Evolutionary conservation across 768 basidiomycete genomes (phyloP).

Genomic region (Fibroporia radiculosa): DNA sequence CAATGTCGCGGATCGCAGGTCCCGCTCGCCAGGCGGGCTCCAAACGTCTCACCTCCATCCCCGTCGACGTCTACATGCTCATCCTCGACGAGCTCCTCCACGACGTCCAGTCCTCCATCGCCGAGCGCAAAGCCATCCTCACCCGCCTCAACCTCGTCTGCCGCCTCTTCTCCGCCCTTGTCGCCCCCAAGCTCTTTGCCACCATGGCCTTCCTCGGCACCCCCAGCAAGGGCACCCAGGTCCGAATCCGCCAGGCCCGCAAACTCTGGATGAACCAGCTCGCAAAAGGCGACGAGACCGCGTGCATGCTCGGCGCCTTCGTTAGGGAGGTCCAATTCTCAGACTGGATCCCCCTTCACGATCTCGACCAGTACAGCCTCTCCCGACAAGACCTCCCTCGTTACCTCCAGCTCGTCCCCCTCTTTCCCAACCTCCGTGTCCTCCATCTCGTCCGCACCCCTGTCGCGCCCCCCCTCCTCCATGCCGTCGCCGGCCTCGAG

Average conservation of each 20-base stretch:
- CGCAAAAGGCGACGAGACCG: neutral
- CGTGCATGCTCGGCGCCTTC: neutral
- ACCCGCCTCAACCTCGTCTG: conserved; percentile 2
- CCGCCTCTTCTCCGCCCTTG: conserved; percentile 3
- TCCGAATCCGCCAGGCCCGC: neutral
- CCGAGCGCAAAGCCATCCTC: neutral
- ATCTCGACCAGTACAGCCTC: neutral
- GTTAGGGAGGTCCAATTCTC: neutral
- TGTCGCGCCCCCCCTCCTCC: neutral
- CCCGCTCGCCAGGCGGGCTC: neutral
- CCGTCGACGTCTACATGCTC: conserved; percentile 6
- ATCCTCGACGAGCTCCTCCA: conserved; percentile 1
- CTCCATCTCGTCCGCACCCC: neutral
- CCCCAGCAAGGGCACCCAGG: neutral
- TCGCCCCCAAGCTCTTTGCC: conserved; percentile 4
- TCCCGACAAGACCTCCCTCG: neutral
- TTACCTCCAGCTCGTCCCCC: neutral
- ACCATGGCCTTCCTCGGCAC: neutral
- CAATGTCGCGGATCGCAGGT: neutral
- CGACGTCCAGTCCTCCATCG: neutral
- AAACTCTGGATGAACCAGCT: conserved; percentile 1
- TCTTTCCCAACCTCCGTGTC: neutral
- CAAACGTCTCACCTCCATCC: neutral
- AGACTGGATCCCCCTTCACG: neutral
- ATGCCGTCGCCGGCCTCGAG: neutral